Percentiles rank a stretch among this genome's conserved stretches.
phyloP scores from a whole-genome alignment of 2,329 filamentous ascomycete species.

The Verticillium tricorpus region DNA sequence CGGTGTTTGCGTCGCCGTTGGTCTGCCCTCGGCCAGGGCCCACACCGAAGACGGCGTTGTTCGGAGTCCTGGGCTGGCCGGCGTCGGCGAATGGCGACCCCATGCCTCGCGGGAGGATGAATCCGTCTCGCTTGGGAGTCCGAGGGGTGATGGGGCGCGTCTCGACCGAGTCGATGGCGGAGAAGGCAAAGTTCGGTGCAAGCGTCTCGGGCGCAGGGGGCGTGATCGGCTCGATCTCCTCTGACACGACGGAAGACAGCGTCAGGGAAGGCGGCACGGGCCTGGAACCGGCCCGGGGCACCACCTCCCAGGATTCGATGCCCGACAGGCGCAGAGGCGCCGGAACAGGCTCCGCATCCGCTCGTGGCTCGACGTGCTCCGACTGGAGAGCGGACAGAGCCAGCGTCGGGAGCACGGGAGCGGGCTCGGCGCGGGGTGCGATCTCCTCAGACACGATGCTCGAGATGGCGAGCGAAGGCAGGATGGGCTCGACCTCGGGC shows the following conservation, averaged over 20 bases:
- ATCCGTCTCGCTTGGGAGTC: conserved; percentile 50
- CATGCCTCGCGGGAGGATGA: conserved; percentile 49
- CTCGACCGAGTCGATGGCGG: conserved; percentile 39
- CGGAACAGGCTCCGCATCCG: conserved; percentile 13
- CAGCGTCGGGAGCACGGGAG: conserved; percentile 12
- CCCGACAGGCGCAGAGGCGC: conserved; percentile 29
- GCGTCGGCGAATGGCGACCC: conserved; percentile 22
- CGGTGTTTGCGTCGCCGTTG: conserved; percentile 30
- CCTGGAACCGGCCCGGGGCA: conserved; percentile 23
- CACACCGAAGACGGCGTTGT: conserved; percentile 35
- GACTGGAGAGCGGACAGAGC: conserved; percentile 18
- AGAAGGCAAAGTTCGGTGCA: conserved; percentile 33
- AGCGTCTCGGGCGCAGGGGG: conserved; percentile 16
- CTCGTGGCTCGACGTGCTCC: conserved; percentile 21
- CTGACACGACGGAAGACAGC: conserved; percentile 29
- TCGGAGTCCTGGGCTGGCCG: conserved; percentile 32
- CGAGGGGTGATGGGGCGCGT: conserved; percentile 41
- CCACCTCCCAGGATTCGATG: conserved; percentile 37
- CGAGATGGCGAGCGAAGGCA: conserved; percentile 22
- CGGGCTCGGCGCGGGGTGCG: conserved; percentile 21
- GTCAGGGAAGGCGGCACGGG: conserved; percentile 22
- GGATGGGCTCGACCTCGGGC: conserved; percentile 20
- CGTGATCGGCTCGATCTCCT: conserved; percentile 34
- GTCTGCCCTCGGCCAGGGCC: conserved; percentile 40
- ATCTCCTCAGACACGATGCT: conserved; percentile 25